These are phyloP conservation scores for Rhodotorula sp. DNA, from an alignment of 1,284 basidiomycete species.

Conservation along the genomic window DNA sequence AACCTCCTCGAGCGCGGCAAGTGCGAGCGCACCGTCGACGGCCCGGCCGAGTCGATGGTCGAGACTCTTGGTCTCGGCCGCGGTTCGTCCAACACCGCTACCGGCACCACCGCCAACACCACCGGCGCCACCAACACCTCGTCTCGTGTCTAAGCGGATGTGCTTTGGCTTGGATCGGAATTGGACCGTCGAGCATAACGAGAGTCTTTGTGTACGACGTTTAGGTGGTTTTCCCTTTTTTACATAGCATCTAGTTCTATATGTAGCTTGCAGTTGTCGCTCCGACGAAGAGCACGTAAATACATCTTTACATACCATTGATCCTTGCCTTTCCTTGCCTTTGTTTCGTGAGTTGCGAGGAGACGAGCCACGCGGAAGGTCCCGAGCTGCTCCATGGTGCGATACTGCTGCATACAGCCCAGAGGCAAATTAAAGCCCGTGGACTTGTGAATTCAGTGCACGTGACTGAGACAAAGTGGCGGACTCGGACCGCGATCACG, in stretches of 20 bases:
- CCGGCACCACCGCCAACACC: background rate
- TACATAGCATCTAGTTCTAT: background rate
- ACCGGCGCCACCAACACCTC: background rate
- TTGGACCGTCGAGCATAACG: no score
- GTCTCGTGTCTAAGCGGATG: background rate
- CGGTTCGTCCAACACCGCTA: background rate
- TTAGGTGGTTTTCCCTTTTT: background rate
- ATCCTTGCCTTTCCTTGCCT: no score
- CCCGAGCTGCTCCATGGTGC: no score
- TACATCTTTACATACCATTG: background rate
- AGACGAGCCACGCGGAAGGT: no score
- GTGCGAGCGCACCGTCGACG: constrained; percentile 33
- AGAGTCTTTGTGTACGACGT: background rate
- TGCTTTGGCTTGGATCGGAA: background rate
- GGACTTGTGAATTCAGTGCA: no score
- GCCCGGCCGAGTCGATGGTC: constrained; percentile 29
- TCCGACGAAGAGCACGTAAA: background rate
- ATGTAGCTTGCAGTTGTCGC: background rate
- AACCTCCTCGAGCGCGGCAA: constrained; percentile 18
- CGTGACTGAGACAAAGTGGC: no score
- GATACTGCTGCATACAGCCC: no score
- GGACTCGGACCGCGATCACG: background rate
- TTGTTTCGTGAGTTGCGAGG: no score
- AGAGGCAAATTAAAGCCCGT: no score
- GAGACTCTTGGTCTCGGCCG: constrained; percentile 14